Conservation (phyloP, 2,329 filamentous ascomycete species). For the Talaromyces sp. region DNA sequence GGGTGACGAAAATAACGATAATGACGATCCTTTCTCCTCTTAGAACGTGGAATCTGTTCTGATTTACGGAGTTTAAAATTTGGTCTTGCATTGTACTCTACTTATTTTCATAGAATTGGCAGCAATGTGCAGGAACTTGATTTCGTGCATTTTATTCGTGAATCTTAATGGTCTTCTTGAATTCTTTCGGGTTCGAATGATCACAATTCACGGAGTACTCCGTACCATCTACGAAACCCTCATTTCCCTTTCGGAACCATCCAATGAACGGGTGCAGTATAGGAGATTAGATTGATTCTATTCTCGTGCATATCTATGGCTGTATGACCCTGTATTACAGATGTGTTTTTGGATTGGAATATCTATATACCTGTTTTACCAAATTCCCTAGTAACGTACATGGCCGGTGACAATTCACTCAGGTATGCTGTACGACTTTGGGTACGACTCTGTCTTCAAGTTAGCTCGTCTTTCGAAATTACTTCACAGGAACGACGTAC, state of each 20-base stretch:
- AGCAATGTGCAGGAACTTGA: background rate
- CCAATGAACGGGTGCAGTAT: background rate
- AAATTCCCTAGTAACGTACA: background rate
- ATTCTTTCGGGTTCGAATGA: background rate
- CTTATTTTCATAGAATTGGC: slow-evolving; percentile 4
- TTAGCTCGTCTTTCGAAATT: background rate
- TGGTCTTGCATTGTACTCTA: slow-evolving; percentile 9
- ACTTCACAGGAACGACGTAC: slow-evolving; percentile 23
- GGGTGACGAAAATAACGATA: slow-evolving; percentile 12
- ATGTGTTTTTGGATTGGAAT: background rate
- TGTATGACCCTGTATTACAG: background rate
- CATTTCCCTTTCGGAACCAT: background rate
- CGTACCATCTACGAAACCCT: background rate
- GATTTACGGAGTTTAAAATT: background rate
- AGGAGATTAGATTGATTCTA: background rate
- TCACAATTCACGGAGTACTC: background rate
- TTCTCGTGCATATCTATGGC: background rate
- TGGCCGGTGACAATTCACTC: background rate
- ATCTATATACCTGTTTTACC: background rate
- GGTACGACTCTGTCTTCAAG: slow-evolving; percentile 38
- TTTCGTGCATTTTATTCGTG: background rate
- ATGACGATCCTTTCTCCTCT: slow-evolving; percentile 15
- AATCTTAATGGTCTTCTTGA: background rate
- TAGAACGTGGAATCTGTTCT: background rate
- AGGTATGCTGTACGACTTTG: slow-evolving; percentile 36